phyloP scores from a whole-genome alignment of 2,329 filamentous ascomycete genomes.

The Ilyonectria robusta region DNA sequence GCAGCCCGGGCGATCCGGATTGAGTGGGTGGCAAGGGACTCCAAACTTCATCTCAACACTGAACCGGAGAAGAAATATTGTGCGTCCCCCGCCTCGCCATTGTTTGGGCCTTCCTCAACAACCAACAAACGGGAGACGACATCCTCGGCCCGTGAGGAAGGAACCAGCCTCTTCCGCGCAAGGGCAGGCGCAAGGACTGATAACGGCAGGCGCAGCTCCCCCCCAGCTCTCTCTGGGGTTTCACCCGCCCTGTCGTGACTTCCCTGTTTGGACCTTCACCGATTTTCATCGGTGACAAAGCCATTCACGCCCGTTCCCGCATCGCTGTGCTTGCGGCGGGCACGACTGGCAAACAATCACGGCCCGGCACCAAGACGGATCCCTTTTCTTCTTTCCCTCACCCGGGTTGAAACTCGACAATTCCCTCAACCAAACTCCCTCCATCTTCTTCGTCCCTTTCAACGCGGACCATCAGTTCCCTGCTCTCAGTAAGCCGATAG shows the following conservation, averaged over 20 bases:
- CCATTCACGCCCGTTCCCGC: conserved; percentile 26
- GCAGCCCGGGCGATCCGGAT: conserved; percentile 5
- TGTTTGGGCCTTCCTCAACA: conserved; percentile 1
- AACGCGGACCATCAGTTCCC: not conserved
- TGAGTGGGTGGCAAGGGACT: not conserved
- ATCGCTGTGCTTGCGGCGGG: conserved; percentile 5
- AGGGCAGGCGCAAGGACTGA: not conserved
- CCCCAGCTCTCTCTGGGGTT: conserved; percentile 31
- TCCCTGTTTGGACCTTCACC: conserved; percentile 8
- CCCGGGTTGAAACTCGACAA: not conserved
- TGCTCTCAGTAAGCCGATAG: not conserved
- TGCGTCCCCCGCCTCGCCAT: not conserved
- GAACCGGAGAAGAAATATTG: conserved; percentile 3
- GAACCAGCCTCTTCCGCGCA: not conserved
- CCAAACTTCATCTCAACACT: not conserved
- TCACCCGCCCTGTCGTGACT: conserved; percentile 42
- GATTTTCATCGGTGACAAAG: conserved; percentile 3
- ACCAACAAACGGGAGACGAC: not conserved
- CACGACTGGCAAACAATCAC: conserved; percentile 14
- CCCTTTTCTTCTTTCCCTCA: not conserved
- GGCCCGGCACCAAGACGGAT: not conserved
- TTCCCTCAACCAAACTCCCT: not conserved
- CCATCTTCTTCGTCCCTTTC: conserved; percentile 1
- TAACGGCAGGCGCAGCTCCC: conserved; percentile 6
- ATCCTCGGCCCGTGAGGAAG: not conserved